Evolutionary conservation across 2,329 filamentous ascomycete genomes (phyloP), one percentile per base, ranked within the genome.

Genomic region (Macroventuria anomochaeta): DNA sequence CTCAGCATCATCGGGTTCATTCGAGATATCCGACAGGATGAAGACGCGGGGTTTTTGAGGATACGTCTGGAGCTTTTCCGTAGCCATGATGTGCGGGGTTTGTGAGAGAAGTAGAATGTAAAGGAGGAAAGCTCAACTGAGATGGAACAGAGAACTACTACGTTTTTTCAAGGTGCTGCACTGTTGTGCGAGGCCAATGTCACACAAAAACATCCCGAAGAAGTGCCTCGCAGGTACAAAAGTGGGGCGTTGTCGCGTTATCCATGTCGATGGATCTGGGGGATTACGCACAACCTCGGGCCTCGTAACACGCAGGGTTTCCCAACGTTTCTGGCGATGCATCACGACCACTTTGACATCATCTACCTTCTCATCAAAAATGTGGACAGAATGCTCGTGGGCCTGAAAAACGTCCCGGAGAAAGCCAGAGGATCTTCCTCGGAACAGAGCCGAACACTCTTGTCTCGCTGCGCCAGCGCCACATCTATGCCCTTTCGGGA

Each of bases 1-100:
- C 47, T 75, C 69, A 2, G 72, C 69, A 59, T 75, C 74, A 51
- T 76, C 74, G 3, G 75, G 73, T 37, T 77, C 74, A 33, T 75
- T 76, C 6, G 68, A 72, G 20, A 76, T 75, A 46, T 76, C 74
- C 1, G 73, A 69, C n/a, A 75, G 53, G 51, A 77, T 71, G 62
- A 77, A 72, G 13, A 77, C 68, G 55, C 74, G 71, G 48, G 72
- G 73, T 46, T 75, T 76, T n/a, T 58, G 63, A 25, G 64, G 42
- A 47, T 63, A 69, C 1, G 55, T 63, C 33, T 71, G 70, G 6
- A 72, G 65, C 18, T 48, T 62, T 18, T 59, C 32, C n/a, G 64
- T 56, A 8, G 69, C 57, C 70, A 72, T 72, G 18, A 18, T 54
- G 46, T 29, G 25, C 20, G 2, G 20, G 32, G 18, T 3, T 29